Percentiles rank a stretch among this genome's conserved stretches.
Evolutionary conservation across 2,329 filamentous ascomycete species (phyloP).

Genomic region (Nemania serpens): DNA sequence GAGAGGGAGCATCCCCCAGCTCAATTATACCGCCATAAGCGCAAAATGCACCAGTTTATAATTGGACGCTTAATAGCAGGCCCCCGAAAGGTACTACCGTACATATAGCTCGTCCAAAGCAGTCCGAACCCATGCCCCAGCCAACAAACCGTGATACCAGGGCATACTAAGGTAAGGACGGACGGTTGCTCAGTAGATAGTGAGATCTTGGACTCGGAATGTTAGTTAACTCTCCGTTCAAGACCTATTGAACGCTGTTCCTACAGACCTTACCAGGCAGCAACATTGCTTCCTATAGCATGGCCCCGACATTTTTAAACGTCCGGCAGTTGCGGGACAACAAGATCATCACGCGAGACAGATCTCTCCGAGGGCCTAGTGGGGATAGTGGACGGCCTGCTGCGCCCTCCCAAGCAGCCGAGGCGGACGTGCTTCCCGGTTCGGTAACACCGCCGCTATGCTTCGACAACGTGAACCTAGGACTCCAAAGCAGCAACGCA

Average conservation of each 20-base stretch:
- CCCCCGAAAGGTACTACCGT: no score
- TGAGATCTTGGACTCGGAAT: no score
- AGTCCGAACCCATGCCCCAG: not conserved
- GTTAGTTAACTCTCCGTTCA: not conserved
- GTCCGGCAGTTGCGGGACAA: not conserved
- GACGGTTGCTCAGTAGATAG: not conserved
- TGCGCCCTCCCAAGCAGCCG: not conserved
- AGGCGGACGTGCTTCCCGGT: slow-evolving; percentile 13
- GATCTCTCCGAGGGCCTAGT: not conserved
- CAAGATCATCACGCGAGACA: not conserved
- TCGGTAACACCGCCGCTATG: slow-evolving; percentile 7
- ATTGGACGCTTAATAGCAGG: not conserved
- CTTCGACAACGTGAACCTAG: not conserved
- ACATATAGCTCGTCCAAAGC: not conserved
- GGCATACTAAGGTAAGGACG: not conserved
- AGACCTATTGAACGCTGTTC: not conserved
- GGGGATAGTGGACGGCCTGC: not conserved
- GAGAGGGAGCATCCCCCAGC: not conserved
- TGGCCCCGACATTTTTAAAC: not conserved
- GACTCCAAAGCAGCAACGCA: not conserved
- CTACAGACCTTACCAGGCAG: not conserved
- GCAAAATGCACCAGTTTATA: not conserved
- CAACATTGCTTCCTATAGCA: not conserved
- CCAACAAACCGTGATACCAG: not conserved
- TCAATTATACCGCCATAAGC: not conserved